Conservation (phyloP, 345 rosid genomes). For the Rhodamnia rubescens region DNA sequence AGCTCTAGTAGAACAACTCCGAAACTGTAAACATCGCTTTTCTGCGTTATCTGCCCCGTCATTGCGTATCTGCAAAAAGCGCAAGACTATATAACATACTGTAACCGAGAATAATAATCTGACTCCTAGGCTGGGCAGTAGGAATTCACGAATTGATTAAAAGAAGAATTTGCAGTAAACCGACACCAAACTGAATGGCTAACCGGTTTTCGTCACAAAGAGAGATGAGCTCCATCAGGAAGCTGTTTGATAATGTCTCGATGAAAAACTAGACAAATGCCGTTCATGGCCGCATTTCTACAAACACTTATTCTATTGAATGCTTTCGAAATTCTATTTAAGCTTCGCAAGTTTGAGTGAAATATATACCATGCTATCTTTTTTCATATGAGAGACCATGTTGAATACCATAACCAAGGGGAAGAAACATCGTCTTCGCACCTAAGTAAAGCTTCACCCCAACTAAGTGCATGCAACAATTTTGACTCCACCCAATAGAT, state of each 20-base stretch:
- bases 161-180: not conserved
- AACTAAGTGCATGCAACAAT: not conserved
- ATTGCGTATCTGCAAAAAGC: slow-evolving; percentile 61
- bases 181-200: not conserved
- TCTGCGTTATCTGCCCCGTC: slow-evolving; percentile 91
- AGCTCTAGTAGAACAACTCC: slow-evolving; percentile 95
- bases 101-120: not conserved
- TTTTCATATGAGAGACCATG: not conserved
- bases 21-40: slow-evolving; percentile 95
- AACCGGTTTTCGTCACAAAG: not conserved
- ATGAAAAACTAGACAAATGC: not conserved
- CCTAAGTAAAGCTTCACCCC: too few species aligned
- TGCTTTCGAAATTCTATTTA: not conserved
- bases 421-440: not conserved
- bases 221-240: not conserved
- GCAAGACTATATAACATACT: not conserved
- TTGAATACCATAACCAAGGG: not conserved
- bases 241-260: not conserved
- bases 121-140: too few species aligned
- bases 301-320: not conserved
- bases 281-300: not conserved
- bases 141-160: too few species aligned
- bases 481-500: not conserved
- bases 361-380: not conserved
- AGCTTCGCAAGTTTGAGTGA: not conserved